Evolutionary conservation across 2,329 filamentous ascomycete genomes (phyloP).

Genomic region (Diaporthe caulivora): DNA sequence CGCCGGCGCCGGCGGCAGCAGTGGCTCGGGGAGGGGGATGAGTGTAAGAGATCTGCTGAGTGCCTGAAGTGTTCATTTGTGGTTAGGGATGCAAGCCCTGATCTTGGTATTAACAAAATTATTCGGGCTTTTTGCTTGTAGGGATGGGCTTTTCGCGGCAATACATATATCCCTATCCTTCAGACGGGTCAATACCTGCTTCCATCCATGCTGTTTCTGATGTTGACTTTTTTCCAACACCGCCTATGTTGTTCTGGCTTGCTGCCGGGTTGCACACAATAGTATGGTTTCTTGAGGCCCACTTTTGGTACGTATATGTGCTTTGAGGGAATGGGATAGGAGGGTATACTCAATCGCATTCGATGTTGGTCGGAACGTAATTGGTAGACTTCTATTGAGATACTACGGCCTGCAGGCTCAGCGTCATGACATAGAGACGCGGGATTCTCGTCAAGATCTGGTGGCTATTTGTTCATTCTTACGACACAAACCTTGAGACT

Average conservation of each 20-base stretch:
- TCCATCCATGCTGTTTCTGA: neutral
- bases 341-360: too few species aligned
- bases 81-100: too few species aligned
- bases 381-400: neutral
- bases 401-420: neutral
- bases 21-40: conserved; percentile 55
- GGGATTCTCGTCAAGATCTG: neutral
- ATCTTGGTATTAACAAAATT: neutral
- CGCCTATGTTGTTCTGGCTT: neutral
- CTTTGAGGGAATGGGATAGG: neutral
- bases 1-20: conserved; percentile 45
- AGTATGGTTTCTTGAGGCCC: neutral
- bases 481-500: neutral
- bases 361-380: neutral
- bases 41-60: conserved; percentile 68
- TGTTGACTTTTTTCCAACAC: neutral
- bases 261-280: neutral
- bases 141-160: neutral
- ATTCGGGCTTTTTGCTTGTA: neutral
- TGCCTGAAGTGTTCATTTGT: conserved; percentile 51
- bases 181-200: neutral
- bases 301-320: neutral
- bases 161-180: conserved; percentile 12
- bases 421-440: neutral
- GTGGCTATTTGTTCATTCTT: neutral